These are phyloP conservation scores for Skeletonema tropicum DNA, from an alignment of 108 stramenopile genomes.

Conservation along the genomic window DNA sequence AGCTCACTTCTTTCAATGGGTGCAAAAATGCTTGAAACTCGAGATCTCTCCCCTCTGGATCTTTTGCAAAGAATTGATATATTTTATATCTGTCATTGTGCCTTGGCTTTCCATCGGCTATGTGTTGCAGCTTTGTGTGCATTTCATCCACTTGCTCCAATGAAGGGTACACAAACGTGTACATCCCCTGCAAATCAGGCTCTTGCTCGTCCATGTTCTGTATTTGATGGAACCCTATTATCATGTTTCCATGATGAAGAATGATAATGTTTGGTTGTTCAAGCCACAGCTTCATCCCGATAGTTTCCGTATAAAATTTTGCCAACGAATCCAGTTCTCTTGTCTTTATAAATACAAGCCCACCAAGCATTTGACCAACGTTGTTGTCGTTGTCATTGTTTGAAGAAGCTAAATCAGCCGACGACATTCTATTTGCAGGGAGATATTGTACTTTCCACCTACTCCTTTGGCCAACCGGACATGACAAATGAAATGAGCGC, in stretches of 20 bases:
- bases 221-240: conserved; percentile 51
- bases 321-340: conserved; percentile 21
- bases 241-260: conserved; percentile 41
- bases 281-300: conserved; percentile 36
- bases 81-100: conserved; percentile 37
- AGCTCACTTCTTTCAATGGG: conserved; percentile 24
- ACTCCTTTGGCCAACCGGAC: neutral
- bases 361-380: conserved; percentile 50
- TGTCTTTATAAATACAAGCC: conserved; percentile 43
- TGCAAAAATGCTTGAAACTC: conserved; percentile 55
- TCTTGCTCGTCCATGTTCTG: neutral
- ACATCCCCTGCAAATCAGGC: conserved; percentile 49
- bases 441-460: neutral
- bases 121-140: conserved; percentile 24
- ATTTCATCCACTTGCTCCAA: conserved; percentile 44
- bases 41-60: conserved; percentile 44
- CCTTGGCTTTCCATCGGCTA: conserved; percentile 41
- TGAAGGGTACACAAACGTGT: conserved; percentile 50
- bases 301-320: conserved; percentile 26
- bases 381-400: neutral
- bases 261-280: conserved; percentile 51
- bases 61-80: conserved; percentile 56
- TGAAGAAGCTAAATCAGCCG: conserved; percentile 23
- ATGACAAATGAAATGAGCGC: no score
- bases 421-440: neutral